Base-by-base conservation (phyloP, 164 flowering plant species). In the Tinospora cordifolia region DNA sequence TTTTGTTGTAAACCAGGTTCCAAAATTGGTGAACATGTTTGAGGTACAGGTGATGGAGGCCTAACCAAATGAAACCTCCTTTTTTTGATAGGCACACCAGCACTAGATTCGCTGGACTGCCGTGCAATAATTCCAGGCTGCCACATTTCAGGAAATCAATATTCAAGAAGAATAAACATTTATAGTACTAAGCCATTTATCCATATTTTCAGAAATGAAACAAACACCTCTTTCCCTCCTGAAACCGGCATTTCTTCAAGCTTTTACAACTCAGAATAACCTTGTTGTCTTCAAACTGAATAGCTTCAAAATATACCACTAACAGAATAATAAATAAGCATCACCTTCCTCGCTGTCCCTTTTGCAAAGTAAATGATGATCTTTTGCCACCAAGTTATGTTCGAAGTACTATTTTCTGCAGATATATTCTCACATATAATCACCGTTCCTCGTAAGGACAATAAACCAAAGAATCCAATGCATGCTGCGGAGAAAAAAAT, bases 41-140 rank as follows among this genome's bases (percentile, higher is more conserved):
- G 77, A 30, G 81, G 51, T 5, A 82, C 71, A 63, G 87, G 83
- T 19, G 87, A 81, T 34, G 81, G 66, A 34, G 85, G 73, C 25
- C 57, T 68, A 22, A 81, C 57, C 21, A 84, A 67, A 58, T n/a
- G 51, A 0, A 65, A 65, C 68, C 22, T 40, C 68, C 68, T 34
- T 40, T 65, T 65, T 12, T 40, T 65, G 49, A 65, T 38, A 40
- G 68, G 68, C 46, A 65, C 68, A 39, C 44, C 68, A 19, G 49
- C 22, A 40, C n/a, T 40, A 65, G 40, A 65, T 8, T 40, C 68
- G n/a, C 49, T 40, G 44, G 68, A 40, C 47, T 21, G 63, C 14
- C 30, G 25, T 4, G 63, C 30, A 60, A 22, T 13, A 65, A 39
- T 26, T 39, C 68, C 68, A 65, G 44, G 21, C 68, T 65, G 68